A percentile compares a stretch with the other conserved stretches of the same genome.
Conservation (phyloP, 257 asterid species). For the Salvia hispanica region DNA sequence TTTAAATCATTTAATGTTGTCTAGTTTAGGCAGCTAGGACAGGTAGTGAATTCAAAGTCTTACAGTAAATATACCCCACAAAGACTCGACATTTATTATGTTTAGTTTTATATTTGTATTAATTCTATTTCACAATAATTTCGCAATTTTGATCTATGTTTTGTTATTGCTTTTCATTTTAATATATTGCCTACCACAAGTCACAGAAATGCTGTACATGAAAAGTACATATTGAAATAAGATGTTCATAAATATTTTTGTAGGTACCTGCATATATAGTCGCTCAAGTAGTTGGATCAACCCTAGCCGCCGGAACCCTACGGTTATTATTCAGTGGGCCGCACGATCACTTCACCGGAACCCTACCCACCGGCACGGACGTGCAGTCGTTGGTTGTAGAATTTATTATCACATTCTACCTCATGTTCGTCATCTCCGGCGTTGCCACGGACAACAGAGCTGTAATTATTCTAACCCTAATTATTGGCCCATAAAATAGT, state of each 20-base stretch:
- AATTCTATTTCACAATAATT: no score
- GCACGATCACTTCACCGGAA: conserved; percentile 72
- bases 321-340: conserved; percentile 67
- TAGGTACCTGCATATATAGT: conserved; percentile 77
- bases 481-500: background rate
- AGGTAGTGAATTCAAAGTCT: background rate
- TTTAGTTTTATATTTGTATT: no score
- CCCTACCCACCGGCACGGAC: conserved; percentile 60
- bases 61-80: background rate
- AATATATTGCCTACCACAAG: no score
- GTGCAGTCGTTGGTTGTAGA: conserved; percentile 69
- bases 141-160: no score
- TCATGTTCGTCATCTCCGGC: conserved; percentile 90
- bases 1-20: background rate
- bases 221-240: no score
- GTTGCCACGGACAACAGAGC: conserved; percentile 94
- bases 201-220: no score
- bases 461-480: conserved; percentile 37
- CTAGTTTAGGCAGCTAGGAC: conserved; percentile 7
- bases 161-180: no score
- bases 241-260: background rate
- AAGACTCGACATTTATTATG: no score
- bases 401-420: conserved; percentile 84
- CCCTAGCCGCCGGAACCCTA: conserved; percentile 81
- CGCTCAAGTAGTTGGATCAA: conserved; percentile 77